These are phyloP conservation scores for Castanea mollissima DNA, from an alignment of 306 rosid species.

Conservation along the genomic window DNA sequence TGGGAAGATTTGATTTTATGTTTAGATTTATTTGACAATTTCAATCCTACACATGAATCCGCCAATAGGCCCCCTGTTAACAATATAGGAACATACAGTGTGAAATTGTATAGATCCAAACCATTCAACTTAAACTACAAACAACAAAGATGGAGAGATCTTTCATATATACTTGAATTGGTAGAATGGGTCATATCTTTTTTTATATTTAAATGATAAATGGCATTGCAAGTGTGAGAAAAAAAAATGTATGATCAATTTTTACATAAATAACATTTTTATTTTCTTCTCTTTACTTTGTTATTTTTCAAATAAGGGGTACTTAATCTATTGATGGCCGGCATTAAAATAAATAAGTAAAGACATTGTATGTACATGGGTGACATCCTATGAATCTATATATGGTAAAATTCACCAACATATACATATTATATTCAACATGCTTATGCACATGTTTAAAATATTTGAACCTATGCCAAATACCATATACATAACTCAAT, in stretches of 20 bases:
- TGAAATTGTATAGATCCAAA: neutral
- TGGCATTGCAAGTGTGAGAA: neutral
- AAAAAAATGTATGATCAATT: too few species aligned
- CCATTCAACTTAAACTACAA: neutral
- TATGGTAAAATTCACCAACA: neutral
- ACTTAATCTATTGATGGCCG: neutral
- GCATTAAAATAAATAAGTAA: neutral
- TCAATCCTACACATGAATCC: neutral
- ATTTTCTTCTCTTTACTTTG: too few species aligned
- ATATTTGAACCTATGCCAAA: neutral
- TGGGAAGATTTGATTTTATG: neutral
- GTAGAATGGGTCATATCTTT: neutral
- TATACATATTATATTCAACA: neutral
- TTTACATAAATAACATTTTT: too few species aligned
- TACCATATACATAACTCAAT: slow-evolving; percentile 14
- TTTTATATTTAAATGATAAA: neutral
- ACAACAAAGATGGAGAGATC: neutral
- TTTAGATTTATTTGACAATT: neutral
- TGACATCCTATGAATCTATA: neutral
- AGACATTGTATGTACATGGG: neutral
- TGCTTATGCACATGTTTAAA: neutral
- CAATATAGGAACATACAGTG: neutral
- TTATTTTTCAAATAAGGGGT: too few species aligned
- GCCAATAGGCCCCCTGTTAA: neutral
- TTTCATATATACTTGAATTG: neutral